Base-by-base conservation (phyloP, 2,329 filamentous ascomycete genomes). In the Ophiosphaerella korrae region DNA sequence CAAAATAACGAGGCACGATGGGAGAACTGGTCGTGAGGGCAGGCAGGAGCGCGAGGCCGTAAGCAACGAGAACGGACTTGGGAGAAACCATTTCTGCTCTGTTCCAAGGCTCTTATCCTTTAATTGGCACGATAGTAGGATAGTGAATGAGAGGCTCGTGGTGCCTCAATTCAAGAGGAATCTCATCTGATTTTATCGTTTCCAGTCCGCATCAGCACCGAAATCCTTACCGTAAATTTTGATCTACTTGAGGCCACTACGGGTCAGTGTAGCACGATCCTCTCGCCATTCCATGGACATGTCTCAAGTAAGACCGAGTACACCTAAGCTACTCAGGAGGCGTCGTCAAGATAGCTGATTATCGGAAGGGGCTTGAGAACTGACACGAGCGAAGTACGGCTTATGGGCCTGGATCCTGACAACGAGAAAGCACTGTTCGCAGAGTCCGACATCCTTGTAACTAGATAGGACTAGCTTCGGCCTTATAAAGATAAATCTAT, bases 61-160 rank as follows among this genome's bases (percentile, higher is more conserved):
- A 40, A 21, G 14, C 38, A 29, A 29, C 21, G 21, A 40, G 4
- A 14, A 40, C 24, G 11, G 23, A 40, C 24, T 40, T 40, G 4
- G 23, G 38, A 40, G 38, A 40, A 21, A 40, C 38, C 38, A 40
- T 40, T 40, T 40, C 12, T 40, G 38, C 23, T 40, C 29, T 13
- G 38, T 18, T 40, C 18, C 18, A 18, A 18, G 18, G 18, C 18
- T 18, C 6, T 40, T n/a, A 21, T 40, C 21, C n/a, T 40, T 8
- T 40, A 2, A 38, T 40, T 5, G 13, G 6, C 38, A 40, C 38
- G 26, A 40, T 40, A 21, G 18, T 13, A 40, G 26, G n/a, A 40
- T 21, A n/a, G 6, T 40, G 38, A 9, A 38, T 29, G 36, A 21
- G 7, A 23, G 8, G 36, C 36, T 38, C 21, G 38, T 40, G n/a